These are phyloP conservation scores for Teratosphaeria destructans DNA, from an alignment of 2,329 filamentous ascomycete species.

Conservation along the genomic window DNA sequence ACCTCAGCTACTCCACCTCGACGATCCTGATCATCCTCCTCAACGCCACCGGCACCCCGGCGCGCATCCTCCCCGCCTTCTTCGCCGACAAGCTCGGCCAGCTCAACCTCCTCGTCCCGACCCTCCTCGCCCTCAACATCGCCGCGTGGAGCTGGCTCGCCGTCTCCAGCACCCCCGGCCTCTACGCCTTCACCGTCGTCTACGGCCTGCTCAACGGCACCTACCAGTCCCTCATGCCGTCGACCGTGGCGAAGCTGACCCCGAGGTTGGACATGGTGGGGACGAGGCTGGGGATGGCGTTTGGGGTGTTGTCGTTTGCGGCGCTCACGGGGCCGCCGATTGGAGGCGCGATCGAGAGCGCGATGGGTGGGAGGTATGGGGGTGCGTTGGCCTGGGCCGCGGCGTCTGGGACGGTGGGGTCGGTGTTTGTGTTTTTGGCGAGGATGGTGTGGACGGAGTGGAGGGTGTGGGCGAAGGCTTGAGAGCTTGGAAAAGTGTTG, in stretches of 20 bases:
- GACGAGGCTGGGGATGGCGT: conserved; percentile 38
- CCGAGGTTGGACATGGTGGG: conserved; percentile 37
- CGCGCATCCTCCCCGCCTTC: conserved; percentile 42
- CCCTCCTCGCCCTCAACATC: conserved; percentile 34
- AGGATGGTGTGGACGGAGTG: not conserved
- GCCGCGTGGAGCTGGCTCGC: conserved; percentile 49
- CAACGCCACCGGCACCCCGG: conserved; percentile 48
- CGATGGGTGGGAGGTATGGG: conserved; percentile 30
- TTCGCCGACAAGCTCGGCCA: conserved; percentile 47
- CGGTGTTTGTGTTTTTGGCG: not conserved
- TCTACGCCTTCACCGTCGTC: conserved; percentile 35
- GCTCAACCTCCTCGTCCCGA: conserved; percentile 45
- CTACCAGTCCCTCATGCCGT: conserved; percentile 37
- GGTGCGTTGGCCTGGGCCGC: conserved; percentile 36
- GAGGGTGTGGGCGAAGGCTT: not conserved
- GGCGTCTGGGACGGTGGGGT: conserved; percentile 1
- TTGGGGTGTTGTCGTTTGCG: conserved; percentile 34
- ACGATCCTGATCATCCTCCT: conserved; percentile 47
- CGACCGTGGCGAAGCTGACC: conserved; percentile 33
- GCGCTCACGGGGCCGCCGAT: conserved; percentile 38
- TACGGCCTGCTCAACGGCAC: conserved; percentile 37
- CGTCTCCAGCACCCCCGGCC: conserved; percentile 29
- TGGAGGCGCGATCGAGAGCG: conserved; percentile 35
- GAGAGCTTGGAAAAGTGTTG: not conserved
- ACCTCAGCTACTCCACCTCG: conserved; percentile 38